Evolutionary conservation across 202 grass and related monocot genomes (phyloP), one percentile per base, ranked within the genome.

Genomic region (Bolboschoenoplectus hybrid): DNA sequence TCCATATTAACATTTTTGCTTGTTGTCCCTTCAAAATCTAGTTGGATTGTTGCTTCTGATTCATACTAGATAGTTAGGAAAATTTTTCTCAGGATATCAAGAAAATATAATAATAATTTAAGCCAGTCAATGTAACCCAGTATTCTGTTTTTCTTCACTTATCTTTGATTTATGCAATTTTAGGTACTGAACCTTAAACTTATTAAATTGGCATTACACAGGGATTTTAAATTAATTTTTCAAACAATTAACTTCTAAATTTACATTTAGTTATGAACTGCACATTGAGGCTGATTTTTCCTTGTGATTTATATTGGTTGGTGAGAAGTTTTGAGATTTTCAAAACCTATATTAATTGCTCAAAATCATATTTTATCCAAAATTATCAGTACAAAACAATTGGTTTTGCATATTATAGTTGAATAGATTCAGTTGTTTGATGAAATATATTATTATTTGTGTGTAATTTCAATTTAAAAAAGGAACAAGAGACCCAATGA

Each of bases 361-460:
- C 1, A 4, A 38, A 56, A 78, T 56, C 6, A 57, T 56, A 57
- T 78, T 40, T 36, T 39, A 36, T 76, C 5, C 32, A 78, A 57
- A 78, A 38, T 17, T 57, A 39, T 79, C 35, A 40, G 17, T 57
- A 79, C 75, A 19, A 60, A 53, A 79, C 53, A 39, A 60, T 40
- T 79, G 50, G 50, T 39, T 79, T 79, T 17, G 9, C 11, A 76
- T 76, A 75, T 55, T 76, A 6, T 76, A 16, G 26, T 53, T 74
- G 73, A 20, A 76, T 76, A 35, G 47, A 35, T 76, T 76, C 49
- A 76, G 7, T 35, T 52, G 19, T 46, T 47, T 49, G 46, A 75
- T 75, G 41, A 75, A 74, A 26, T 74, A 74, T 46, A 26, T 9
- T 72, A 16, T 72, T 45, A 49, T 73, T 47, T 76, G 5, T 36